These are phyloP conservation scores for Pilaira anomala DNA, from an alignment of 192 early-diverging fungal species.

Conservation along the genomic window DNA sequence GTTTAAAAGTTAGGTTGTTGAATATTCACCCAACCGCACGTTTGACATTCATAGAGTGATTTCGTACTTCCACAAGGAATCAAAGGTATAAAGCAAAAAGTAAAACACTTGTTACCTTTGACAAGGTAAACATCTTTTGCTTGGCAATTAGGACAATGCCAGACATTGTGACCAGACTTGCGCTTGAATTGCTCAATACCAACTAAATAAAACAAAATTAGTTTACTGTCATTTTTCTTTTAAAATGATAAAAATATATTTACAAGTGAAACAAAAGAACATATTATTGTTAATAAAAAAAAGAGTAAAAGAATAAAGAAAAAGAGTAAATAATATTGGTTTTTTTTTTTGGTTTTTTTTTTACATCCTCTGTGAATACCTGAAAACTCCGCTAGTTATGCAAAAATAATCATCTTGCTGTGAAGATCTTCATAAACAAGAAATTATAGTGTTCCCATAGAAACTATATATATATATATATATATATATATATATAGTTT, in stretches of 20 bases:
- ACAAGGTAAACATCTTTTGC: slow-evolving; percentile 28
- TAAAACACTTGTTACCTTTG: slow-evolving; percentile 34
- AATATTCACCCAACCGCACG: slow-evolving; percentile 36
- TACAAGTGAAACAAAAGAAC: slow-evolving; percentile 40
- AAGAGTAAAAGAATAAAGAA: neutral
- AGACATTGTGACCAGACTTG: slow-evolving; percentile 16
- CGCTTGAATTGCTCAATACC: slow-evolving; percentile 30
- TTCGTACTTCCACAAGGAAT: slow-evolving; percentile 34
- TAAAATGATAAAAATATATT: neutral
- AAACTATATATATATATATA: too few relatives aligned
- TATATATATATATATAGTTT: too few relatives aligned
- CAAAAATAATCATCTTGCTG: too few relatives aligned
- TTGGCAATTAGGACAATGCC: slow-evolving; percentile 33
- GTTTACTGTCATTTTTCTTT: neutral
- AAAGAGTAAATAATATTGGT: too few relatives aligned
- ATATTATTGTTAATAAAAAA: slow-evolving; percentile 10
- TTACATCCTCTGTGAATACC: too few relatives aligned
- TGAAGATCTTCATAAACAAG: too few relatives aligned
- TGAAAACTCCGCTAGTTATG: too few relatives aligned
- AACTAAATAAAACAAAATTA: slow-evolving; percentile 21
- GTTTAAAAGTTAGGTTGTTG: slow-evolving; percentile 25
- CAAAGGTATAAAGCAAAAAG: slow-evolving; percentile 36
- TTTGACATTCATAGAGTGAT: slow-evolving; percentile 31
- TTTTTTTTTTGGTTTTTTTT: too few relatives aligned
- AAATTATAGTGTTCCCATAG: too few relatives aligned